phyloP scores from a whole-genome alignment of 208 protist genomes.

The Trypanosoma rangeli region DNA sequence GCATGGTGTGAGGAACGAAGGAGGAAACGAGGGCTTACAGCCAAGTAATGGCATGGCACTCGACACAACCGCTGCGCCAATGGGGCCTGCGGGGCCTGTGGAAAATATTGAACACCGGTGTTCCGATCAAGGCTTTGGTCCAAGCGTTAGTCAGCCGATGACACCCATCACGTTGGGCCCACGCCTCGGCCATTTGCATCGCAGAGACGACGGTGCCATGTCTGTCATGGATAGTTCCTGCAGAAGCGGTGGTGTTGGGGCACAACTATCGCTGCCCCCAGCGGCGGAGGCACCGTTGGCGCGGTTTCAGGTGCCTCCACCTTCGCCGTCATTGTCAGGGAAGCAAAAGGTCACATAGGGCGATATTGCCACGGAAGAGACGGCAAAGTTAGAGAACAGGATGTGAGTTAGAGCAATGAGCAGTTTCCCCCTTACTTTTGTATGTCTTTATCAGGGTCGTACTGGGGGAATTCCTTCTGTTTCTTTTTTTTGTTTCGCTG shows the following conservation, averaged over 20 bases:
- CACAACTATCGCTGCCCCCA: conserved; percentile 46
- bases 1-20: conserved; percentile 54
- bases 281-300: not conserved
- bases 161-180: conserved; percentile 36
- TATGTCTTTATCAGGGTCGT: not conserved
- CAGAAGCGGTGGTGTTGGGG: conserved; percentile 89
- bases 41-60: not conserved
- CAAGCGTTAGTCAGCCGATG: conserved; percentile 90
- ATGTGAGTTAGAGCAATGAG: not conserved
- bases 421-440: not conserved
- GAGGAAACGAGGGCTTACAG: not conserved
- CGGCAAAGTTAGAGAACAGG: not conserved
- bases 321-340: not conserved
- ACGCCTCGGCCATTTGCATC: not conserved
- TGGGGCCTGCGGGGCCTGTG: conserved; percentile 83
- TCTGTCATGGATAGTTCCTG: conserved; percentile 93
- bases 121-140: conserved; percentile 93
- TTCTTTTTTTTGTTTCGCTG: not conserved
- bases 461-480: not conserved
- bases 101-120: conserved; percentile 74
- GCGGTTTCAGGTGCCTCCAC: not conserved
- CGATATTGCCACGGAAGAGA: not conserved
- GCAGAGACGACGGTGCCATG: conserved; percentile 71
- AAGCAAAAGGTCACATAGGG: not conserved
- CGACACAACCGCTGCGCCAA: not conserved